Evolutionary conservation across 2,329 filamentous ascomycete genomes (phyloP).

Genomic region (Geosmithia flava): DNA sequence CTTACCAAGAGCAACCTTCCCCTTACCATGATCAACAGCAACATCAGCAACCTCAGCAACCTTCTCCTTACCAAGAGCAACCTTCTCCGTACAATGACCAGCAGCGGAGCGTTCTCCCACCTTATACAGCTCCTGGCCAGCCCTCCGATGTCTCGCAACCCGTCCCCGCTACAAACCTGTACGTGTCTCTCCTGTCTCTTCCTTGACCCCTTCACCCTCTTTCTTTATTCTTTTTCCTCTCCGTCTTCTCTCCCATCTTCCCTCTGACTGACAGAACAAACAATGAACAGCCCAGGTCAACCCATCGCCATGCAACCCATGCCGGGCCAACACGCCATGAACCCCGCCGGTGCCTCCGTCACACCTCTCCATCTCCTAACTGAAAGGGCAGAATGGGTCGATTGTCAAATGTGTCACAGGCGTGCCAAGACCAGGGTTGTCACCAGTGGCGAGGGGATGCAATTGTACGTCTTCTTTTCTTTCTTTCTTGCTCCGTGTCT

Average conservation of each 20-base stretch:
- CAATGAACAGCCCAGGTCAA: not conserved
- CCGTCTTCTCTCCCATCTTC: too few relatives aligned
- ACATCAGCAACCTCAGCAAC: not conserved
- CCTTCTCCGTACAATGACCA: not conserved
- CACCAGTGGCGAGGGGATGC: conserved; percentile 2
- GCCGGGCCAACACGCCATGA: not conserved
- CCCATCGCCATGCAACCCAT: conserved; percentile 3
- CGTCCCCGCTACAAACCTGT: not conserved
- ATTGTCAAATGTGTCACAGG: conserved; percentile 4
- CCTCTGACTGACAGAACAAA: not conserved
- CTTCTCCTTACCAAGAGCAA: not conserved
- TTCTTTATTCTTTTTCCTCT: not conserved
- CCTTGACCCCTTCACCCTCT: not conserved
- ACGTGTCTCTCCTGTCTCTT: not conserved
- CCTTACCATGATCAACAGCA: too few relatives aligned
- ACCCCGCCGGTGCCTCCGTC: not conserved
- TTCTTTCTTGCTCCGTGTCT: not conserved
- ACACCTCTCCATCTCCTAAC: conserved; percentile 3
- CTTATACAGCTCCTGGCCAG: not conserved
- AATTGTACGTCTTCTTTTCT: conserved; percentile 1
- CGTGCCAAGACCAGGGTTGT: conserved; percentile 2
- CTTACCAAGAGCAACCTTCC: too few relatives aligned
- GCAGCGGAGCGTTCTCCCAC: not conserved
- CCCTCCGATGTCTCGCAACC: not conserved
- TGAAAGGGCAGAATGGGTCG: conserved; percentile 1